Base-by-base conservation (phyloP, 192 early-diverging fungal genomes). In the Thamnidium elegans region DNA sequence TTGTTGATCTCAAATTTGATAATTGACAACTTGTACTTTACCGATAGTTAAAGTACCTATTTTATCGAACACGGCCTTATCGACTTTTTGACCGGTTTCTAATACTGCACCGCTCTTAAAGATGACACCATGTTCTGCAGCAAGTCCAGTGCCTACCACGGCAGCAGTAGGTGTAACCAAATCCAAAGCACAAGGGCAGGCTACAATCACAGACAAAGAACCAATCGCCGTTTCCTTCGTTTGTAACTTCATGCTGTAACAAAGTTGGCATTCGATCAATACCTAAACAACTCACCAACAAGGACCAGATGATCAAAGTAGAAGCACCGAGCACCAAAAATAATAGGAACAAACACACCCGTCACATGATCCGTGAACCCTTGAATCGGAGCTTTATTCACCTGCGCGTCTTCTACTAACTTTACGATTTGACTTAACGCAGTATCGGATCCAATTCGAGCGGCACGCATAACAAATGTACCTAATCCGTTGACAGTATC, bases 61-160 rank as follows among this genome's bases (percentile, higher is more conserved):
- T 79, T 99, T 99, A 79, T 99, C 96, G 79, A 97, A 97, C 39
- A 97, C 89, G 0, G 96, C 78, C 51, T 90, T 92, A 65, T 87
- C 89, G 14, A 99, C 78, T 51, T 78, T 79, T 61, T 89, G 86
- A 14, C 92, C 92, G 2, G 78, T 81, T 67, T 95, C 93, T 46
- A 99, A 73, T 10, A 92, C 86, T 50, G 72, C 86, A n/a, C 93
- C 96, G 42, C 94, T 90, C 79, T 99, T 99, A 80, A 99, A 96
- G 66, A 99, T 79, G 58, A 99, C 92, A 31, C 96, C 96, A 48
- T 92, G 73, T 70, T 94, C 82, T 3, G 96, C 96, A 20, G 93
- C 94, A 2, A 99, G 90, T 15, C 96, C 96, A 2, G 96, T 97
- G 20, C 95, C 96, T 10, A 96, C 96, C 95, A 99, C 96, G 23